Base-by-base conservation (phyloP, 2,329 filamentous ascomycete species). In the Sarocladiaceae sp. region DNA sequence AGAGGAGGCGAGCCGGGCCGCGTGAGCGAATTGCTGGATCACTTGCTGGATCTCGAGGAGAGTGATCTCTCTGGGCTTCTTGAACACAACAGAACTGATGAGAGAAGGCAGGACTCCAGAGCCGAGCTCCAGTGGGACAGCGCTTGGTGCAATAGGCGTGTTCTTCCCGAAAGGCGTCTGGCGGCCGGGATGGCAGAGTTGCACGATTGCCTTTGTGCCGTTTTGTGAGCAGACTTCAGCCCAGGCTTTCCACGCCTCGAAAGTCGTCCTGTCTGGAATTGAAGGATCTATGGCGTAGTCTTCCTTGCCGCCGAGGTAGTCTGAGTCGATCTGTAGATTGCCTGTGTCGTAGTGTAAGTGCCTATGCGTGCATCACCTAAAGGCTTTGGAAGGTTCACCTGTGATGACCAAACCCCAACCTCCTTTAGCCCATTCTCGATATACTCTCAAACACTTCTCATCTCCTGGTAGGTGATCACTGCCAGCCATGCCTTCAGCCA, bases 1-100 rank as follows among this genome's bases (percentile, higher is more conserved):
- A 21, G 70, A 66, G 2, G 87, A 60, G 1, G 83, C 73, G 12
- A 78, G 66, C 51, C 70, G 65, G 0, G 71, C 65, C 1, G 70
- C 72, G 0, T 68, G 72, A 1, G 69, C 73, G 63, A 75, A 88
- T 3, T 76, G 76, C 4, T 58, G 57, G 61, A 85, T 83, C 50
- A 82, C 65, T 4, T 74, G 60, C 47, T 78, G 69, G 47, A 90
- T 88, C 33, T 88, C 83, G 0, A 57, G 55, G 1, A 58, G 21
- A 0, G 65, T 73, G 74, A 84, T 78, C 43, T 70, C 80, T 34
- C 70, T 67, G 0, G 80, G 80, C 1, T 68, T 72, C 2, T 76
- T 73, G 44, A 76, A 74, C 0, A 69, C 32, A 1, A 75, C n/a
- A 0, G 44, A 43, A 3, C 55, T 56, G 0, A 62, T 26, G 2